phyloP scores from a whole-genome alignment of 257 asterid species.

The Ilex asprella region DNA sequence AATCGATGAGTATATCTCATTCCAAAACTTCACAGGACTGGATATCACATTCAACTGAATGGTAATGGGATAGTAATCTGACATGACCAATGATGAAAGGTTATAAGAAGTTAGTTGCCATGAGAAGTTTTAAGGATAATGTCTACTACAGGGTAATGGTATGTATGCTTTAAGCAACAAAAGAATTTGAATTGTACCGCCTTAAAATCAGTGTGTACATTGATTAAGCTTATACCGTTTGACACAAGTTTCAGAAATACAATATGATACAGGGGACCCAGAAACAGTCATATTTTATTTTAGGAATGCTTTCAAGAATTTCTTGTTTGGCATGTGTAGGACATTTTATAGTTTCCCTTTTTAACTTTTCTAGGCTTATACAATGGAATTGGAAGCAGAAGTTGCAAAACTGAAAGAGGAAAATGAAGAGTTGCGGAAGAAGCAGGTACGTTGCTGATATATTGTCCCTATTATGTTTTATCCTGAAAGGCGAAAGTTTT shows the following conservation, averaged over 20 bases:
- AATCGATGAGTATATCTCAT: constrained; percentile 3
- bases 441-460: constrained; percentile 39
- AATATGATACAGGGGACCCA: too few relatives aligned
- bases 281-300: too few relatives aligned
- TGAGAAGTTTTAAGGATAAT: constrained; percentile 8
- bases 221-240: neutral
- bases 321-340: neutral
- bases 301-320: neutral
- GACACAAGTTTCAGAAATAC: too few relatives aligned
- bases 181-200: neutral
- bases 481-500: neutral
- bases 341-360: neutral
- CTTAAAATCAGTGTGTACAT: neutral
- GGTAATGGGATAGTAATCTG: constrained; percentile 9
- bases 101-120: neutral
- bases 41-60: constrained; percentile 8
- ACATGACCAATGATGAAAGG: constrained; percentile 3
- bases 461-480: neutral
- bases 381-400: constrained; percentile 84
- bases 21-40: constrained; percentile 2
- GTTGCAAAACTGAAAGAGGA: constrained; percentile 88
- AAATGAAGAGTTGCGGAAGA: constrained; percentile 57
- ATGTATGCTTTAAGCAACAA: constrained; percentile 15
- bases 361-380: constrained; percentile 54
- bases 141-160: constrained; percentile 5